Evolutionary conservation across 163 green algal species (phyloP).

Genomic region (Chloroidium sp.): DNA sequence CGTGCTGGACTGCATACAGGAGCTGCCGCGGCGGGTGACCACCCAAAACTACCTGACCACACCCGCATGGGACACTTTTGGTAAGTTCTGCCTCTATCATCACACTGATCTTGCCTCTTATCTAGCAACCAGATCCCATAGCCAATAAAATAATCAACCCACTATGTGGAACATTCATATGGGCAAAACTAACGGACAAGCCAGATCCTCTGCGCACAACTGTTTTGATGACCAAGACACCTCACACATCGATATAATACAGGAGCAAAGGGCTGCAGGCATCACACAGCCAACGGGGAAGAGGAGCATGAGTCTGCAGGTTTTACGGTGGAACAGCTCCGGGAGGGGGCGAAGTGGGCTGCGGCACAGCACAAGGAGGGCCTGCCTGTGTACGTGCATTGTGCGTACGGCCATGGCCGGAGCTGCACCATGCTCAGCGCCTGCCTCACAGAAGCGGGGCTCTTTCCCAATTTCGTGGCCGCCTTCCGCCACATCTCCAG

Average conservation of each 20-base stretch:
- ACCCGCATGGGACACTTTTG: not conserved
- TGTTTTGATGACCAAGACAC: too few relatives aligned
- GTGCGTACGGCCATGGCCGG: not conserved
- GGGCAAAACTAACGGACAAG: too few relatives aligned
- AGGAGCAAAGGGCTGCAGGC: too few relatives aligned
- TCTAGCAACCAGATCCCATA: too few relatives aligned
- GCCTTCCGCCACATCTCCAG: not conserved
- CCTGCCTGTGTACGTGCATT: not conserved
- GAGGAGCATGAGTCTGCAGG: not conserved
- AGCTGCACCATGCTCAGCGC: not conserved
- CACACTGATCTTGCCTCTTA: too few relatives aligned
- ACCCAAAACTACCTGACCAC: not conserved
- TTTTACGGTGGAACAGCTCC: not conserved
- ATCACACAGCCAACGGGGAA: too few relatives aligned
- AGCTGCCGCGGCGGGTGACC: not conserved
- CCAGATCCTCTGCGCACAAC: too few relatives aligned
- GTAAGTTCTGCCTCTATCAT: not conserved
- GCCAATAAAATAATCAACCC: too few relatives aligned
- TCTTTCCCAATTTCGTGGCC: not conserved
- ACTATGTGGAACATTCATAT: too few relatives aligned
- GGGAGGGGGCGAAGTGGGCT: not conserved
- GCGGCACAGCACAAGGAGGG: not conserved
- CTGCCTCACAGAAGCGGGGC: not conserved
- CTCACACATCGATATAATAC: too few relatives aligned
- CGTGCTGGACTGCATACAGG: not conserved